phyloP scores from a whole-genome alignment of 2,329 filamentous ascomycete species.

The Aciculosporium take region DNA sequence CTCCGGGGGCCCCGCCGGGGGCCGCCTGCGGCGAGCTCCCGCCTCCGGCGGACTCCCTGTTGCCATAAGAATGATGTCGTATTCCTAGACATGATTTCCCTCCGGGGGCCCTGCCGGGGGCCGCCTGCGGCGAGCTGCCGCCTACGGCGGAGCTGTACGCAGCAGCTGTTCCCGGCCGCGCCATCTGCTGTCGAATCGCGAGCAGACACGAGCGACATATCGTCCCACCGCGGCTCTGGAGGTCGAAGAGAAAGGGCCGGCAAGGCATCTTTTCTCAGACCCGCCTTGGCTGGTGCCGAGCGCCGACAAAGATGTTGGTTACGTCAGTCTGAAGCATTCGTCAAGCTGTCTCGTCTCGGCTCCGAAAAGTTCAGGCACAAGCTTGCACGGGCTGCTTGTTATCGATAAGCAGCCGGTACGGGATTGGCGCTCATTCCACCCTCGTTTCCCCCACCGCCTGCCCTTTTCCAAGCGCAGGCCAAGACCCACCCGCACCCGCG shows the following conservation, averaged over 20 bases:
- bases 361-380: neutral
- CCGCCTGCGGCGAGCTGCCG: no score
- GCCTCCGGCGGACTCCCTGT: no score
- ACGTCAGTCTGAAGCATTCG: neutral
- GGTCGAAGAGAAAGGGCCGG: conserved; percentile 21
- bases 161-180: conserved; percentile 16
- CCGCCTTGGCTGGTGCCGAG: neutral
- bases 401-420: conserved; percentile 17
- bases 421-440: neutral
- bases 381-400: conserved; percentile 7
- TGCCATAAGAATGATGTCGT: no score
- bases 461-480: conserved; percentile 2
- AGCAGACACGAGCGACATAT: conserved; percentile 25
- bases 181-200: conserved; percentile 15
- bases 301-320: neutral
- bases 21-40: no score
- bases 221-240: conserved; percentile 19
- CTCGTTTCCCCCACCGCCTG: conserved; percentile 16
- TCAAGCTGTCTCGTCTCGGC: no score
- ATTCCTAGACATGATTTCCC: no score
- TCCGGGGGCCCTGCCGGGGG: no score
- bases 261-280: conserved; percentile 19
- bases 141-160: conserved; percentile 24
- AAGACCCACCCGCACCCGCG: neutral
- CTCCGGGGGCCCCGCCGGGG: no score